Conservation (phyloP, 768 basidiomycete species). For the Lepiota subincarnata region DNA sequence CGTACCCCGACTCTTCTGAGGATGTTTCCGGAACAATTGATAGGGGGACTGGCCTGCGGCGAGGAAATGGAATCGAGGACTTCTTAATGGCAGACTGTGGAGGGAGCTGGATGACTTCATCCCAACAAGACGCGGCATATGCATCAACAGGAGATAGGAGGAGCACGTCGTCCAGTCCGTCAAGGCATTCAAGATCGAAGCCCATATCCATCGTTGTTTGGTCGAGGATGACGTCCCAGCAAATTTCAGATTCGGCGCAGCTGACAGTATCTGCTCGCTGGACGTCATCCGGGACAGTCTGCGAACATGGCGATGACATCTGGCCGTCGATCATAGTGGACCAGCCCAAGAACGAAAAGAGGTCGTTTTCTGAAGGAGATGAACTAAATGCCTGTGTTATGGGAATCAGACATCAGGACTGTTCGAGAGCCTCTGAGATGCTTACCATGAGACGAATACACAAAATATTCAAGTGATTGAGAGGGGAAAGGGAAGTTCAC, state of each 20-base stretch:
- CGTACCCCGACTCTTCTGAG: constrained; percentile 13
- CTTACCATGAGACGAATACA: constrained; percentile 3
- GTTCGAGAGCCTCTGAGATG: too few species aligned
- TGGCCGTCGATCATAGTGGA: constrained; percentile 3
- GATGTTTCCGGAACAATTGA: constrained; percentile 4
- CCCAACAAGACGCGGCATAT: constrained; percentile 35
- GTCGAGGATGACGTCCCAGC: constrained; percentile 25
- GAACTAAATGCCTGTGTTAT: constrained; percentile 1
- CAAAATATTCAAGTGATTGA: background rate
- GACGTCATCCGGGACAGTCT: constrained; percentile 11
- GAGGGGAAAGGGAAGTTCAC: background rate
- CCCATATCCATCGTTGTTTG: constrained; percentile 32
- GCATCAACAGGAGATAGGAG: constrained; percentile 32
- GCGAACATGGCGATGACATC: constrained; percentile 1
- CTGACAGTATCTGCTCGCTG: constrained; percentile 8
- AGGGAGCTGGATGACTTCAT: constrained; percentile 15
- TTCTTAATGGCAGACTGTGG: background rate
- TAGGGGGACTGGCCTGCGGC: constrained; percentile 1
- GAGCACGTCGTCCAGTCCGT: constrained; percentile 35
- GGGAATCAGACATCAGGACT: too few species aligned
- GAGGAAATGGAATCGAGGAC: constrained; percentile 4
- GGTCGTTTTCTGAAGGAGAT: background rate
- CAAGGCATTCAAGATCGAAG: constrained; percentile 33
- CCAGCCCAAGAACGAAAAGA: constrained; percentile 9
- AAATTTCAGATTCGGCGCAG: background rate